Evolutionary conservation across 306 rosid genomes (phyloP).

Genomic region (Quercus gilva): DNA sequence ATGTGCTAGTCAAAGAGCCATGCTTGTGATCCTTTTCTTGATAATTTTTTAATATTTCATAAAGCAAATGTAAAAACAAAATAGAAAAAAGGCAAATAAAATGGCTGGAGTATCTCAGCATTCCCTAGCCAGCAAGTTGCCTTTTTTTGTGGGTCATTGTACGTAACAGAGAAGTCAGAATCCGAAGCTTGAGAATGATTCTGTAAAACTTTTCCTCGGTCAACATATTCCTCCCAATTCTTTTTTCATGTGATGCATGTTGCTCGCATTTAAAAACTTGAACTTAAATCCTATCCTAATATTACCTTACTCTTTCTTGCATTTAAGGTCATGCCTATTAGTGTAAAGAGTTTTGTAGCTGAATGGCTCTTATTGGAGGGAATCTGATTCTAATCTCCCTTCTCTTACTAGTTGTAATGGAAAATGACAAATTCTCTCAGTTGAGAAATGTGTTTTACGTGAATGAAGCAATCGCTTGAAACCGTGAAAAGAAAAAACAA

Average conservation of each 20-base stretch:
- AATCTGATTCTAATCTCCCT: no score
- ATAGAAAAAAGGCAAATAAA: no score
- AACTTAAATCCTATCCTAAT: background rate
- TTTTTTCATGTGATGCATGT: background rate
- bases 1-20: no score
- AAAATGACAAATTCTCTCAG: background rate
- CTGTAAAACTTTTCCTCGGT: background rate
- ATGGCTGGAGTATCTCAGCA: background rate
- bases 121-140: background rate
- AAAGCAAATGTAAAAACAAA: no score
- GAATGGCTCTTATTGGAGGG: no score
- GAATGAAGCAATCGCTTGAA: background rate
- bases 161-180: background rate
- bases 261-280: no score
- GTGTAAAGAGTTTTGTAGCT: no score
- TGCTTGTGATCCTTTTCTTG: background rate
- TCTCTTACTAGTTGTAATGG: no score
- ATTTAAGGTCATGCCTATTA: no score
- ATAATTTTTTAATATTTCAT: background rate
- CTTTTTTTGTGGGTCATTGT: background rate
- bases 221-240: background rate
- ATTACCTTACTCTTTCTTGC: background rate
- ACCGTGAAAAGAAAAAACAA: background rate
- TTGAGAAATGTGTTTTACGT: background rate
- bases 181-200: background rate